Base-by-base conservation (phyloP, 164 flowering plant species). In the Vitis labrusca region DNA sequence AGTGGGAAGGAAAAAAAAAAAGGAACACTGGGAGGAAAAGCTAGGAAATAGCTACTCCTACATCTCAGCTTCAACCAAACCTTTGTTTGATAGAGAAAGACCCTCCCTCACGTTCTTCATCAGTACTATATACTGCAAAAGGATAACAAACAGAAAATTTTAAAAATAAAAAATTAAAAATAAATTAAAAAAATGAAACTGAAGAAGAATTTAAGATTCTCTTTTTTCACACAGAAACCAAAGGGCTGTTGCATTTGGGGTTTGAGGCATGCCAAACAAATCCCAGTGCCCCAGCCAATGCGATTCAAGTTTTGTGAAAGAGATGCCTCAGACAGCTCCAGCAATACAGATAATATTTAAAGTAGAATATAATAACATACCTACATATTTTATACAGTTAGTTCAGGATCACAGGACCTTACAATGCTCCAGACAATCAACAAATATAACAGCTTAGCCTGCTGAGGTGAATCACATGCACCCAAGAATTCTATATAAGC, bases 181-280 rank as follows among this genome's bases (percentile, higher is more conserved):
- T 1, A 12, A 55, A 50, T 2, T 14, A 19, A 8, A 10, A 17
- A 19, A 63, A 4, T 57, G 16, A 37, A 37, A 37, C 12, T 14
- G 69, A 53, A 49, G 71, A 61, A 63, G 76, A 74, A 77, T 70
- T 78, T 72, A 72, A 77, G 81, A 74, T 75, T 75, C 74, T 76
- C 61, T 60, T 63, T 63, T 47, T 9, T 13, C 13, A 57, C 82
- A 82, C 85, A 78, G 78, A 82, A 82, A 78, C 73, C 81, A 75
- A 82, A 71, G 81, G 66, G 10, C 37, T 71, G 66, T 60, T 66
- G 74, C 49, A 32, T 59, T 56, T 75, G 74, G 71, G 71, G 71
- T 72, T 77, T 73, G 66, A 67, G 82, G 83, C 85, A 79, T 79
- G 83, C 82, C 82, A 78, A 83, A 84, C 81, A 81, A 74, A 81